Evolutionary conservation across 1,139 yeast genomes (phyloP).

Genomic region (Candida sanyaensis): DNA sequence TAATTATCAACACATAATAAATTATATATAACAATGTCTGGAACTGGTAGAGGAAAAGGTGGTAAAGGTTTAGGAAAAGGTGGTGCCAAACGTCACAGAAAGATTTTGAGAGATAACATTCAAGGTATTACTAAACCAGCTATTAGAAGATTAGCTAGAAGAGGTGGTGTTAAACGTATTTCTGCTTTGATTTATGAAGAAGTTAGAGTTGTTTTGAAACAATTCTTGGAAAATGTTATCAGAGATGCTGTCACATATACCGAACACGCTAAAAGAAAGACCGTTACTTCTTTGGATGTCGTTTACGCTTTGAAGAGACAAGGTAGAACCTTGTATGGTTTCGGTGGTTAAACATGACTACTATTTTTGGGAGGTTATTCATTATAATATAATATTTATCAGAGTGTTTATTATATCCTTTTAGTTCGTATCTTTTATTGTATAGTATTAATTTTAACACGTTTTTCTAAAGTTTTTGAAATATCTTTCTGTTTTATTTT

Average conservation of each 20-base stretch:
- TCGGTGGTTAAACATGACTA: conserved; percentile 78
- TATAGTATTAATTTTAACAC: conserved; percentile 1
- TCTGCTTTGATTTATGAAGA: conserved; percentile 98
- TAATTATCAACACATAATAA: not conserved
- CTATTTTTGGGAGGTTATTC: too few relatives aligned
- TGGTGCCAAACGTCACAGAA: conserved; percentile 97
- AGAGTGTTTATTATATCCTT: not conserved
- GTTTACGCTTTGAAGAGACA: conserved; percentile 99
- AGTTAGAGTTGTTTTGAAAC: conserved; percentile 95
- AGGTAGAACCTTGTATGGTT: conserved; percentile 99
- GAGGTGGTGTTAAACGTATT: conserved; percentile 99
- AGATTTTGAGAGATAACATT: conserved; percentile 98
- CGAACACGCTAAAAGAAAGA: conserved; percentile 99
- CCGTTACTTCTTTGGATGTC: conserved; percentile 97
- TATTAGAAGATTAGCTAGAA: conserved; percentile 99
- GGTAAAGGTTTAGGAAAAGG: conserved; percentile 71
- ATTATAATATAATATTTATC: too few relatives aligned
- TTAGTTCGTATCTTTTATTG: conserved; percentile 1
- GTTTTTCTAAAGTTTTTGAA: not conserved
- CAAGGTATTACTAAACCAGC: conserved; percentile 99
- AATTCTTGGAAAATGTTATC: conserved; percentile 95
- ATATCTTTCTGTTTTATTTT: too few relatives aligned
- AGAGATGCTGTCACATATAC: conserved; percentile 99
- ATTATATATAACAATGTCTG: conserved; percentile 2
- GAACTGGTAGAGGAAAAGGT: conserved; percentile 97